Base-by-base conservation (phyloP, 1,139 yeast genomes). In the Suhomyces maxii region DNA sequence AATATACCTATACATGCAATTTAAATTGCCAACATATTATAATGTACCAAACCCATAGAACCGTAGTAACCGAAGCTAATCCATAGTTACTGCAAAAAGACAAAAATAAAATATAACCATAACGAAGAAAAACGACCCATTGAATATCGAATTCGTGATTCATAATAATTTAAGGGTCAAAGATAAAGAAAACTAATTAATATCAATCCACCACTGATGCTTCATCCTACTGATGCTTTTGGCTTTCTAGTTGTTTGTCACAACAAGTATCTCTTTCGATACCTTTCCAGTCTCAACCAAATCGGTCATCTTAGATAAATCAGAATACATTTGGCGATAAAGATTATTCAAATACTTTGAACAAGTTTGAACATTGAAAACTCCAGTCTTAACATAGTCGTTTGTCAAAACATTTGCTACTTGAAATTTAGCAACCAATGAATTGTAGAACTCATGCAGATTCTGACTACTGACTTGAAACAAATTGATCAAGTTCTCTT, bases 321-420 rank as follows among this genome's bases (percentile, higher is more conserved):
- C 40, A 2, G 28, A 28, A 25, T 40, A 44, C 5, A 34, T 9
- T 11, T 33, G 35, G 12, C 41, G 37, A 26, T 36, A 45, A 34
- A 41, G n/a, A 6, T 14, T 38, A 35, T 42, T 45, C 38, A 45
- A n/a, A n/a, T 39, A 33, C 40, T 39, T 45, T 26, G 48, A 35
- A 9, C 45, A 32, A 10, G 9, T 33, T 25, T 41, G 30, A 30
- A 45, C 13, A 14, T 36, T 36, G 7, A 8, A 12, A 9, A 31
- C 36, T n/a, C 28, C 32, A n/a, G 37, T 11, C 26, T 26, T 11
- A 8, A 11, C 26, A 8, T 26, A 37, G 1, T 25, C 39, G 26
- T 25, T 33, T 33, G 12, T 13, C 31, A 28, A 28, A 9, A 28
- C 31, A 3, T 28, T 11, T 28, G 31, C 31, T 9, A 2, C 31